phyloP scores from a whole-genome alignment of 139 green algal genomes.

The Nannochloris sp. region DNA sequence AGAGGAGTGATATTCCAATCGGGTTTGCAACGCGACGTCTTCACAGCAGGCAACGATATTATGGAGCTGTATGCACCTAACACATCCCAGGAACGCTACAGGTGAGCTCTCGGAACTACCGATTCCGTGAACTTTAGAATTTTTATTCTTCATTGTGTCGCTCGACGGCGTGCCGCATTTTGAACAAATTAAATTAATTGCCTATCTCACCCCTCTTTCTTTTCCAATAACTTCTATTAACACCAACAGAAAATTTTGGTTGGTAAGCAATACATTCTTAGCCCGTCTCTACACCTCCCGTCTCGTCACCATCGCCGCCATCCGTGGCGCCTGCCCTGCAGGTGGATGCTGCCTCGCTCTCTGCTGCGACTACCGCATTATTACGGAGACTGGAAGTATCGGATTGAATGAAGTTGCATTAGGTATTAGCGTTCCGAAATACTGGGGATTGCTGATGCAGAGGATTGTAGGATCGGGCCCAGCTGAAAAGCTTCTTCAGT shows the following conservation, averaged over 20 bases:
- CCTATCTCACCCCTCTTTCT: not conserved
- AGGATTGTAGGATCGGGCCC: conserved; percentile 31
- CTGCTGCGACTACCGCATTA: conserved; percentile 82
- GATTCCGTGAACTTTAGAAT: not conserved
- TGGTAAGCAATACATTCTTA: conserved; percentile 66
- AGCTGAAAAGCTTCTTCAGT: conserved; percentile 54
- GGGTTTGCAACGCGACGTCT: conserved; percentile 62
- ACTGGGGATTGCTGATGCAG: conserved; percentile 67
- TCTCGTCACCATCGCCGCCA: conserved; percentile 74
- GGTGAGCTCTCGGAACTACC: not conserved
- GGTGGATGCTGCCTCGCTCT: conserved; percentile 81
- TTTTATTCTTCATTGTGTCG: not conserved
- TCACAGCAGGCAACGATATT: conserved; percentile 69
- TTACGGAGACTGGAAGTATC: conserved; percentile 52
- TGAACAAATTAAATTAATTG: too few relatives aligned
- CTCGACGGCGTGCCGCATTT: too few relatives aligned
- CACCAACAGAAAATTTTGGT: conserved; percentile 67
- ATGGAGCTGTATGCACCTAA: conserved; percentile 74
- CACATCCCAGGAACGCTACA: conserved; percentile 41
- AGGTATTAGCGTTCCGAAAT: conserved; percentile 83
- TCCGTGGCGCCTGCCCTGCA: conserved; percentile 83
- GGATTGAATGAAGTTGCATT: conserved; percentile 34
- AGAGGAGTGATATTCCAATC: conserved; percentile 60
- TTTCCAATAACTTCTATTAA: not conserved
- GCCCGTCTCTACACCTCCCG: conserved; percentile 46